Base-by-base conservation (phyloP, 2,329 filamentous ascomycete species). In the Paramyrothecium roridum region DNA sequence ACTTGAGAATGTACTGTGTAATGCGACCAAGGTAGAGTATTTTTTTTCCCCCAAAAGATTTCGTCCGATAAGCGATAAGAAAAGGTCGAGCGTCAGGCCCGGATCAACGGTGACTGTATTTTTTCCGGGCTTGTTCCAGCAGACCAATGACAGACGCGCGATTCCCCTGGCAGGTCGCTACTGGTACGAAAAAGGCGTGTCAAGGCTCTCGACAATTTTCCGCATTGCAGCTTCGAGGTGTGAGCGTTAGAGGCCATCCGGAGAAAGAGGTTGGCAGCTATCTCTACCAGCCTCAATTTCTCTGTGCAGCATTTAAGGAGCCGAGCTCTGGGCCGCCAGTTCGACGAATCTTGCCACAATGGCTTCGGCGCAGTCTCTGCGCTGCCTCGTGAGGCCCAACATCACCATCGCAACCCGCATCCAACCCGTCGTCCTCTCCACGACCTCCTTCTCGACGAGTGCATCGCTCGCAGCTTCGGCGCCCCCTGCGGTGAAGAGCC, bases 391-490 rank as follows among this genome's bases (percentile, higher is more conserved):
- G 54, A 69, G 70, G 67, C 70, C 72, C 50, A 57, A 66, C 59
- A 54, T 71, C 53, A 61, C 65, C 50, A 61, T 65, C 61, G 62
- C 68, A 63, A 64, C 68, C 62, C 67, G 68, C 63, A 62, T 73
- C 58, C 64, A 67, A 58, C 66, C 64, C 56, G 57, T 67, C 62
- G 55, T 68, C 57, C 34, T 65, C 65, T 21, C 69, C 55, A 62
- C 69, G 48, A 73, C 79, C 43, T 57, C 72, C n/a, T 78, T 79
- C 64, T 76, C 77, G 34, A 77, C 69, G 40, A 63, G 54, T 53
- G 45, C 65, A 53, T 59, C 61, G 34, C 56, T 67, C 48, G 66
- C 69, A 16, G 68, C 69, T 20, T 61, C 67, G 23, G 65, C 64
- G 20, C 63, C 64, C 10, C 52, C 67, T 47, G 23, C 67, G 48